Conservation (phyloP, 345 rosid genomes). For the Populus nigra region DNA sequence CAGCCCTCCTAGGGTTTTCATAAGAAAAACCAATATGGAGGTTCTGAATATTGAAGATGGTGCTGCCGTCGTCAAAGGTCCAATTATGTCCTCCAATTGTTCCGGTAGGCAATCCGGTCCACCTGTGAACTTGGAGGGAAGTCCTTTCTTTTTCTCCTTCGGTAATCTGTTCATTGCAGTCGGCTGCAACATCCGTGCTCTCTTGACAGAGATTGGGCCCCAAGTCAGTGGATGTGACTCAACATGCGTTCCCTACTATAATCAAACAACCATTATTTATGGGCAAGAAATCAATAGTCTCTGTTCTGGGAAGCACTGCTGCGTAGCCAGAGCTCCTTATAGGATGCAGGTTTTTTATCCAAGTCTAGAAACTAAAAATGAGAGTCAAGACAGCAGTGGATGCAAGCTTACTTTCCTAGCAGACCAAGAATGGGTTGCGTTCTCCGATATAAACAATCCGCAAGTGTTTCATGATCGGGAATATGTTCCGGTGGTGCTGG, state of each 20-base stretch:
- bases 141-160: background rate
- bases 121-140: background rate
- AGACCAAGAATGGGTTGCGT: background rate
- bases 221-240: slow-evolving; percentile 3
- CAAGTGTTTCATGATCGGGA: background rate
- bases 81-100: background rate
- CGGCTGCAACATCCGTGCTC: slow-evolving; percentile 5
- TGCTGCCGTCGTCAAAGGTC: background rate
- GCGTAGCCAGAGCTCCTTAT: background rate
- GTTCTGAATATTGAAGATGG: background rate
- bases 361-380: background rate
- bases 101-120: background rate
- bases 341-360: background rate
- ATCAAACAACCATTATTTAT: too few relatives aligned
- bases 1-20: background rate
- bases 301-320: background rate
- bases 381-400: too few relatives aligned
- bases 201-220: background rate
- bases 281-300: too few relatives aligned
- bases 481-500: background rate
- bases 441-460: background rate
- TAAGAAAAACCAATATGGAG: slow-evolving; percentile 3
- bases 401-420: background rate
- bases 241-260: background rate
- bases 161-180: background rate